Conservation (phyloP, 345 rosid genomes). For the Linum trigynum region DNA sequence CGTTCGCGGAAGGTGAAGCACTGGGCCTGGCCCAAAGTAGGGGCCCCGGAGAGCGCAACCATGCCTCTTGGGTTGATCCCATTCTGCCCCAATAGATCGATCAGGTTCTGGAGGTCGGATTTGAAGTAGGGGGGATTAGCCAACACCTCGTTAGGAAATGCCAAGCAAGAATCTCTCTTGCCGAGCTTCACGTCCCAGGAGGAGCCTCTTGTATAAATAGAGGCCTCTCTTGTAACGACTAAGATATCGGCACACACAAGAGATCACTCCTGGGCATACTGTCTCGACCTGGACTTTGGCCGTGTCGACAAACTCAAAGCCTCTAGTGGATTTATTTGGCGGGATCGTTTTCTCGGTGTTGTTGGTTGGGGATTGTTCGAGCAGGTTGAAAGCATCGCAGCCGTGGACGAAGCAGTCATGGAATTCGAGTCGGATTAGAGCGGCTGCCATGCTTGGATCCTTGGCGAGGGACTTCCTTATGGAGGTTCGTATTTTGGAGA, state of each 20-base stretch:
- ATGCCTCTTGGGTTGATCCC: slow-evolving; percentile 17
- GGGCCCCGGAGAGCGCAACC: slow-evolving; percentile 20
- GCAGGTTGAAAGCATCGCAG: slow-evolving; percentile 18
- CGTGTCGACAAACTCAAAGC: slow-evolving; percentile 15
- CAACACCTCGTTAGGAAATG: not conserved
- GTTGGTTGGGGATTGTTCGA: slow-evolving; percentile 15
- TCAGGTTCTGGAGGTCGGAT: not conserved
- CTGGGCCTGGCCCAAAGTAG: slow-evolving; percentile 12
- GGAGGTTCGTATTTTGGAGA: not conserved
- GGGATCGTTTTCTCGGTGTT: slow-evolving; percentile 13
- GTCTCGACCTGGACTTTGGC: slow-evolving; percentile 18
- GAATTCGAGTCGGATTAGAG: not conserved
- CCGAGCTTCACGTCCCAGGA: slow-evolving; percentile 19
- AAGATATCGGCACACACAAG: slow-evolving; percentile 25
- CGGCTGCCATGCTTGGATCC: not conserved
- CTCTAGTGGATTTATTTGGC: slow-evolving; percentile 17
- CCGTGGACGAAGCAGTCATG: slow-evolving; percentile 13
- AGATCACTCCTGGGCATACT: slow-evolving; percentile 19
- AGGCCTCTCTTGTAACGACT: slow-evolving; percentile 16
- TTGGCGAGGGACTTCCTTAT: not conserved
- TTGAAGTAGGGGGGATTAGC: not conserved
- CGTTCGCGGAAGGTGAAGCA: slow-evolving; percentile 14
- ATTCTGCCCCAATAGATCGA: slow-evolving; percentile 3
- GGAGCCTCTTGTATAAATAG: slow-evolving; percentile 15
- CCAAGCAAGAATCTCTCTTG: slow-evolving; percentile 16